These are phyloP conservation scores for Xerocomus brunneocitrinus DNA, from an alignment of 768 basidiomycete species.

Conservation along the genomic window DNA sequence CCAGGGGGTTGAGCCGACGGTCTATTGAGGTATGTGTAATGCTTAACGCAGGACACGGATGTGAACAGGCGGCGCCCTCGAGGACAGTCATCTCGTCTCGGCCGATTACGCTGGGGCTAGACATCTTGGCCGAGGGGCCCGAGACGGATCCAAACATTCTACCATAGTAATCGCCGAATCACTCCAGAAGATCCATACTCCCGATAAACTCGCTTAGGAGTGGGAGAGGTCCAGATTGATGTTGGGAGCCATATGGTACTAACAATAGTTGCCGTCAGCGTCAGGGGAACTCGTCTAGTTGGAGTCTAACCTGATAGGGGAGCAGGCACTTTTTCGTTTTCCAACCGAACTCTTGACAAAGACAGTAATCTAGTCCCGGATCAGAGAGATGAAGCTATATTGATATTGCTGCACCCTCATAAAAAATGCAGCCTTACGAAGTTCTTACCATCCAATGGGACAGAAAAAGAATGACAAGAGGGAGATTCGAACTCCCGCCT, in stretches of 20 bases:
- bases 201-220: neutral
- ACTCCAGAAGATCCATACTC: neutral
- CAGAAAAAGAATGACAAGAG: slow-evolving; percentile 24
- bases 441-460: neutral
- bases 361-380: neutral
- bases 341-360: neutral
- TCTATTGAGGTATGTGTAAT: slow-evolving; percentile 49
- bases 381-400: too few relatives aligned
- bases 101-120: neutral
- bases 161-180: neutral
- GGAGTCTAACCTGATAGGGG: neutral
- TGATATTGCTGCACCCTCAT: neutral
- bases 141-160: neutral
- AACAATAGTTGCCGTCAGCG: neutral
- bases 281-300: neutral
- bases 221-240: neutral
- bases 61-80: neutral
- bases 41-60: neutral
- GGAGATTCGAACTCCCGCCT: slow-evolving; percentile 34
- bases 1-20: slow-evolving; percentile 34
- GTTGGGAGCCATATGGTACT: neutral
- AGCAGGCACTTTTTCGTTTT: neutral
- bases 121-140: neutral
- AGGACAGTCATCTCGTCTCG: neutral
- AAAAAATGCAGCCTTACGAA: neutral